A percentile compares a stretch with the other conserved stretches of the same genome.
Evolutionary conservation across 2,329 filamentous ascomycete species (phyloP).

Genomic region (Diaporthe humulicola): DNA sequence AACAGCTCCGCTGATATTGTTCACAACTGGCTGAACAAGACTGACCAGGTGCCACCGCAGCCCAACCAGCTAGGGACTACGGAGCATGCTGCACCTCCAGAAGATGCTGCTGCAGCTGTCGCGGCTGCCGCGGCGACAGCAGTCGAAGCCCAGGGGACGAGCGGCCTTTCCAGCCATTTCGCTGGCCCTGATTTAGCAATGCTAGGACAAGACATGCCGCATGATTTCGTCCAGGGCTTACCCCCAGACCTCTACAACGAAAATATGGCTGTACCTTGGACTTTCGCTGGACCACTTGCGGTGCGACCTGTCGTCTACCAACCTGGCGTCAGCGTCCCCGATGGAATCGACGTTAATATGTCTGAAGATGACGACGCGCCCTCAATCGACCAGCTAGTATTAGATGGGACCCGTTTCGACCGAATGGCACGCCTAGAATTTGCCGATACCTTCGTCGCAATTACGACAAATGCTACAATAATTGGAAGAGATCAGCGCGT

Average conservation of each 20-base stretch:
- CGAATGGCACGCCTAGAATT: conserved; percentile 31
- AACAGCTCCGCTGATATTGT: not conserved
- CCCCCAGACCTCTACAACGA: not conserved
- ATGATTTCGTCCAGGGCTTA: not conserved
- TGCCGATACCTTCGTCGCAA: conserved; percentile 34
- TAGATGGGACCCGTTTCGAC: conserved; percentile 19
- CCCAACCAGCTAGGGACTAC: not conserved
- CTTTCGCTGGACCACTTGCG: not conserved
- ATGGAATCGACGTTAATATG: not conserved
- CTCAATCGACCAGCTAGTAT: conserved; percentile 14
- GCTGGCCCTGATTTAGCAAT: not conserved
- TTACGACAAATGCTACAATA: conserved; percentile 37
- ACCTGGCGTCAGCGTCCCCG: not conserved
- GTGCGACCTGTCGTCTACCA: not conserved
- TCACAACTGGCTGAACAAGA: conserved; percentile 9
- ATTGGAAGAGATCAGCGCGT: conserved; percentile 38
- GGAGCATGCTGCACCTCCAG: not conserved
- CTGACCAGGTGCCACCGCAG: not conserved
- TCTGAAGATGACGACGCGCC: conserved; percentile 19
- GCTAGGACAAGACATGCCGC: not conserved
- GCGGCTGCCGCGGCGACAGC: not conserved
- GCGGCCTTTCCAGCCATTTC: not conserved
- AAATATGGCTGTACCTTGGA: not conserved
- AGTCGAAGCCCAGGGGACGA: not conserved
- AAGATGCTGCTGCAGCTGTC: not conserved